Evolutionary conservation across 1,284 basidiomycete genomes (phyloP), one percentile per base, ranked within the genome.

Genomic region (Sanghuangporus weigelae): DNA sequence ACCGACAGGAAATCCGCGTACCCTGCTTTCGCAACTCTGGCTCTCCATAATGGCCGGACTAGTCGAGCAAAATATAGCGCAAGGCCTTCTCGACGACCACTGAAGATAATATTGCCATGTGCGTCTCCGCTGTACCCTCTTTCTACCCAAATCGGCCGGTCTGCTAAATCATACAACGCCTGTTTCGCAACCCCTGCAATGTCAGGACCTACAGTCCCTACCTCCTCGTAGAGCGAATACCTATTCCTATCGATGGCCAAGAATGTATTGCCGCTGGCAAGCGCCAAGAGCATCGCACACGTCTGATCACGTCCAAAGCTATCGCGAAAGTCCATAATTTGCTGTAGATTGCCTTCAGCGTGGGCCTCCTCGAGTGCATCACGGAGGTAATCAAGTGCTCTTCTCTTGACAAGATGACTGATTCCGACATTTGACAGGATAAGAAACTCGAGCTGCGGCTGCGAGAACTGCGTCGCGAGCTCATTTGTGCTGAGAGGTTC

Each of bases 251-350:
- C 75, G 74, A 31, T 77, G 73, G 67, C 85, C 62, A 91, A 73
- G 75, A 87, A 92, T 0, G 86, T 86, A 70, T 91, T 92, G 38
- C 90, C 90, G 67, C 87, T 83, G 2, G 90, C 87, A 61, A 84
- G 84, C 14, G 87, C 90, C 12, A 97, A 81, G n/a, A 95, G 84
- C 88, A 96, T 96, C 12, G 93, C 89, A 71, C 93, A 96, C 1
- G 92, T 90, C 72, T 97, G 92, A 72, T 94, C 90, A 57, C 90
- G 84, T 51, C 94, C 93, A 74, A 90, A 95, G 70, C 92, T 95
- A 67, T 91, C 87, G 61, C 88, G 78, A 71, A 91, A 89, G 61
- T 90, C 86, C 46, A 89, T 81, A 57, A 91, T 84, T 38, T 85
- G 82, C 68, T 89, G 87, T 7, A 85, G 77, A 66, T 84, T 87